phyloP scores from a whole-genome alignment of 345 rosid species.

The Arabis alpina region DNA sequence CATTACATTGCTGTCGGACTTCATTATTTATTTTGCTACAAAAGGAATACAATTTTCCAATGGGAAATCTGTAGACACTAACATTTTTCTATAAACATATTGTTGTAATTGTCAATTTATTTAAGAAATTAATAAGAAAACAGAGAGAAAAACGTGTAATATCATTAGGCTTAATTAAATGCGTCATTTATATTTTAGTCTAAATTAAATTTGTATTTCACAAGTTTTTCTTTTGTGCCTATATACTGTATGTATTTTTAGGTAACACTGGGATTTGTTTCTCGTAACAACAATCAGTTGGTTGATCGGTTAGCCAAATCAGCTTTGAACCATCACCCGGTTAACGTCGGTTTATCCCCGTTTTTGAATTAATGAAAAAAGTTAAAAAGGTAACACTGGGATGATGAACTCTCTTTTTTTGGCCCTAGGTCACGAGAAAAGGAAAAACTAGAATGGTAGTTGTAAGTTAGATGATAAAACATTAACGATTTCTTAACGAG shows the following conservation, averaged over 20 bases:
- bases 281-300: no score
- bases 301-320: no score
- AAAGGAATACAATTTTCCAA: constrained; percentile 6
- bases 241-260: no score
- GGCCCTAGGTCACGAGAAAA: background rate
- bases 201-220: background rate
- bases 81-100: background rate
- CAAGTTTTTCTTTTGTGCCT: constrained; percentile 1
- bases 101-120: constrained; percentile 16
- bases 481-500: background rate
- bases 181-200: constrained; percentile 10
- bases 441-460: constrained; percentile 7
- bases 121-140: background rate
- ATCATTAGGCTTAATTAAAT: background rate
- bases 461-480: background rate
- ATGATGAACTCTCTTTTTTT: background rate
- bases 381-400: no score
- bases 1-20: constrained; percentile 27
- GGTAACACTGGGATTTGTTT: no score
- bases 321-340: no score
- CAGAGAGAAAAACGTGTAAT: constrained; percentile 23
- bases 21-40: constrained; percentile 12
- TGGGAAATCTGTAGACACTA: constrained; percentile 6
- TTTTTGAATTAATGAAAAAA: no score
- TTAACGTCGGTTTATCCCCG: no score